Conservation (phyloP, 1,139 yeast species). For the Pichiaceae sp. region DNA sequence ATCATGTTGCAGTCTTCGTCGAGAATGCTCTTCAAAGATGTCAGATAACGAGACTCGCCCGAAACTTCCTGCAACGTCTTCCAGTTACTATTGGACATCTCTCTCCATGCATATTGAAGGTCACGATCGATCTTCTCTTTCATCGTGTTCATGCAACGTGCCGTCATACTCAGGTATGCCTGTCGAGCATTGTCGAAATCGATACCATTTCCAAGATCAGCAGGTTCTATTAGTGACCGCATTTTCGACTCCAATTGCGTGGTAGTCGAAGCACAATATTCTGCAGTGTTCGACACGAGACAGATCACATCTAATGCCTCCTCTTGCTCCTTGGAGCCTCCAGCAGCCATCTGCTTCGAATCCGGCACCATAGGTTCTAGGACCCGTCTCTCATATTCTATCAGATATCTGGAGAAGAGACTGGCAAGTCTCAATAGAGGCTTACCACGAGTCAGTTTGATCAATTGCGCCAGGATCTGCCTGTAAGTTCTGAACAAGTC, state of each 20-base stretch:
- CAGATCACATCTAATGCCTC: conserved; percentile 66
- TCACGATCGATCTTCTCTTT: conserved; percentile 55
- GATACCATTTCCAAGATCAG: conserved; percentile 28
- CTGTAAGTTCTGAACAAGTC: conserved; percentile 77
- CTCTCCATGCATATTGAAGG: conserved; percentile 72
- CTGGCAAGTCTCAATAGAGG: conserved; percentile 56
- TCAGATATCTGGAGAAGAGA: conserved; percentile 61
- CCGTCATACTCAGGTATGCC: conserved; percentile 49
- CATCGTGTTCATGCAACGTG: conserved; percentile 48
- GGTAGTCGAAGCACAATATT: conserved; percentile 74
- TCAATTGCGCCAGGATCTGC: conserved; percentile 63
- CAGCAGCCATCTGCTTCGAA: conserved; percentile 27
- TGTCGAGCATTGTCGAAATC: conserved; percentile 51
- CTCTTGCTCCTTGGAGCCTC: conserved; percentile 21
- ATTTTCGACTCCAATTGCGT: conserved; percentile 68
- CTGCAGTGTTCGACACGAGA: conserved; percentile 77
- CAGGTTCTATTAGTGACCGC: conserved; percentile 32
- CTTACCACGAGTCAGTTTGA: conserved; percentile 63
- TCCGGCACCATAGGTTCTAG: conserved; percentile 53
- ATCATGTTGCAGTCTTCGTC: conserved; percentile 39
- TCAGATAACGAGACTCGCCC: conserved; percentile 64
- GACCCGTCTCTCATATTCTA: conserved; percentile 54
- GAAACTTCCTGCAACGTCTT: conserved; percentile 49
- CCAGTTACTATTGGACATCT: conserved; percentile 80
- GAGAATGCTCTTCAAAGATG: conserved; percentile 45